phyloP scores from a whole-genome alignment of 257 asterid genomes.

The Solanum raphanifolium region DNA sequence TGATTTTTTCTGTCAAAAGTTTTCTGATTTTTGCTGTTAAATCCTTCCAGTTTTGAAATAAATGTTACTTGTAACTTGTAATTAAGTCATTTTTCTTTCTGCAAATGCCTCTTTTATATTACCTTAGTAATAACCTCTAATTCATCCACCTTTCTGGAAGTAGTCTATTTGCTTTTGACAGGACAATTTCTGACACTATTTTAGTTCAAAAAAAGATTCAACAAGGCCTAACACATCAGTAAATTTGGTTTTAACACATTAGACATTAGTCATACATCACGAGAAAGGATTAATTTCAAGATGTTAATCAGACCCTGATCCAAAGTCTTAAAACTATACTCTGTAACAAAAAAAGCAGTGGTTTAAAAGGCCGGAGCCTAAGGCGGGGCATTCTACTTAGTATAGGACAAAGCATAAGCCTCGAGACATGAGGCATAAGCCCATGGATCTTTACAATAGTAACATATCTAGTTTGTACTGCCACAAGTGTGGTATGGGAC shows the following conservation, averaged over 20 bases:
- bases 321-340: not conserved
- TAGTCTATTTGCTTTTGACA: not conserved
- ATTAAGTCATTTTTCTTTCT: not conserved
- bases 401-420: not conserved
- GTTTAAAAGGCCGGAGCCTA: not conserved
- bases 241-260: not conserved
- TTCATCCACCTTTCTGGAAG: not conserved
- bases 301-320: not conserved
- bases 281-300: not conserved
- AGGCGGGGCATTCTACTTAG: not conserved
- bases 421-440: not conserved
- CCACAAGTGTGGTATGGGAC: not conserved
- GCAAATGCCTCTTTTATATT: not conserved
- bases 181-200: not conserved
- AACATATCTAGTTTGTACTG: not conserved
- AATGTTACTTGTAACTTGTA: not conserved
- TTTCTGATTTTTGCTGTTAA: not conserved
- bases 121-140: not conserved
- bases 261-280: not conserved
- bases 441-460: not conserved
- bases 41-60: not conserved
- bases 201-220: not conserved
- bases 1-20: not conserved
- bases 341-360: not conserved
- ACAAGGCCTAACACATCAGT: not conserved